A percentile compares a stretch with the other conserved stretches of the same genome.
phyloP scores from a whole-genome alignment of 2,329 filamentous ascomycete genomes.

The Fusarium nisikadoi region DNA sequence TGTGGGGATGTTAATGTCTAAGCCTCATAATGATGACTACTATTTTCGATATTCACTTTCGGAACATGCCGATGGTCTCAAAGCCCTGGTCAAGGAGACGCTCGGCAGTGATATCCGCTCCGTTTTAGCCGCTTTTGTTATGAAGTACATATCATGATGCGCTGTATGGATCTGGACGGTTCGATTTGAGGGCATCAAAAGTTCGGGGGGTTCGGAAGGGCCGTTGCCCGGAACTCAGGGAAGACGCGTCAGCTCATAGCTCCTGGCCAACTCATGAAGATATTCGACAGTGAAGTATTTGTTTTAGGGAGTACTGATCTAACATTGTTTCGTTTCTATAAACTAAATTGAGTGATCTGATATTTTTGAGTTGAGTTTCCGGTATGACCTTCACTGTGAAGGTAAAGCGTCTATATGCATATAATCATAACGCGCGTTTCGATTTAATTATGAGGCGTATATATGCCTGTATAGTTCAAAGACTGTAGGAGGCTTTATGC shows the following conservation, averaged over 20 bases:
- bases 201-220: not conserved
- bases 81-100: not conserved
- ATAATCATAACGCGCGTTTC: not conserved
- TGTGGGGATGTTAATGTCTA: not conserved
- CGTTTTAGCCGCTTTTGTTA: not conserved
- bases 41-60: not conserved
- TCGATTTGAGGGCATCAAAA: not conserved
- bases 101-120: constrained; percentile 1
- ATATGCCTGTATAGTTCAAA: accelerated
- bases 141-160: not conserved
- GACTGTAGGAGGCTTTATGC: accelerated
- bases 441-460: accelerated
- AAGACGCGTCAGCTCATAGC: not conserved
- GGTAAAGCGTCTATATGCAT: accelerated
- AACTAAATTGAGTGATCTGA: accelerated
- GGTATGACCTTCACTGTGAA: accelerated
- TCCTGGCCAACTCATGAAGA: too few species aligned
- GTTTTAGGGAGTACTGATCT: not conserved
- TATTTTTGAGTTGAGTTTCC: accelerated
- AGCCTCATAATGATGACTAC: not conserved
- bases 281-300: not conserved
- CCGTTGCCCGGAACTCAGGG: not conserved
- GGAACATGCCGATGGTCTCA: not conserved
- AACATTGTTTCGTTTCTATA: too few species aligned
- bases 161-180: not conserved